phyloP scores from a whole-genome alignment of 2,329 filamentous ascomycete genomes.

The Beauveria sp. region DNA sequence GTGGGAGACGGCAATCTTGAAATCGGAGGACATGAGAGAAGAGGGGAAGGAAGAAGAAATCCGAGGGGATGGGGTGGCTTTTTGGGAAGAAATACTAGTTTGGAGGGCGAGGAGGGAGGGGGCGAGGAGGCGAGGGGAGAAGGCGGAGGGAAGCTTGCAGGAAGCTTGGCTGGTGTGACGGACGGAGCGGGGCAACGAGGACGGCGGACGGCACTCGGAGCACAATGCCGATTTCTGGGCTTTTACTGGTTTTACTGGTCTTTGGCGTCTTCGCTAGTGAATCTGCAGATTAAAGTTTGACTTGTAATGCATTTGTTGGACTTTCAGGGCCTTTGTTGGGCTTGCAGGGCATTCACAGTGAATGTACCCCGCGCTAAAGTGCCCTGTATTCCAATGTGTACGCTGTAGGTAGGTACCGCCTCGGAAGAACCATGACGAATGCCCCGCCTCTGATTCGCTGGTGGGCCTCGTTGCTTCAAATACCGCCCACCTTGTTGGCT shows the following conservation, averaged over 20 bases:
- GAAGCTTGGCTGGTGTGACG: background rate
- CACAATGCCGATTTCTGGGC: background rate
- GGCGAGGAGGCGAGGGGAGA: background rate
- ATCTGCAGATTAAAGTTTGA: too few relatives aligned
- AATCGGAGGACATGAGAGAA: constrained; percentile 10
- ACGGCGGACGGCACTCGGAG: constrained; percentile 1
- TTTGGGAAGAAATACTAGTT: constrained; percentile 8
- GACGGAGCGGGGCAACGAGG: background rate
- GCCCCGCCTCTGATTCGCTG: background rate
- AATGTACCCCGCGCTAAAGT: background rate
- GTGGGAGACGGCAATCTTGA: constrained; percentile 12
- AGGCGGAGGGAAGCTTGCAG: constrained; percentile 5
- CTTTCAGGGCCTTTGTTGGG: background rate
- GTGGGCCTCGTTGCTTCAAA: background rate
- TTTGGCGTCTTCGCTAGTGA: background rate
- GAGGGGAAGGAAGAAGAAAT: background rate
- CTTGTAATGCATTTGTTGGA: too few relatives aligned
- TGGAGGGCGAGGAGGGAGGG: background rate
- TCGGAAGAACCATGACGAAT: constrained; percentile 1
- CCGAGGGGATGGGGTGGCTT: constrained; percentile 3
- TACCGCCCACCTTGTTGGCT: constrained; percentile 7
- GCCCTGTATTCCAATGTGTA: background rate
- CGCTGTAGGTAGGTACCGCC: background rate
- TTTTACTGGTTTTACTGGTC: background rate
- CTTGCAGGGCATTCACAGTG: background rate